Evolutionary conservation across 1,284 basidiomycete species (phyloP), one percentile per base, ranked within the genome.

Genomic region (Ceratobasidium sp.): DNA sequence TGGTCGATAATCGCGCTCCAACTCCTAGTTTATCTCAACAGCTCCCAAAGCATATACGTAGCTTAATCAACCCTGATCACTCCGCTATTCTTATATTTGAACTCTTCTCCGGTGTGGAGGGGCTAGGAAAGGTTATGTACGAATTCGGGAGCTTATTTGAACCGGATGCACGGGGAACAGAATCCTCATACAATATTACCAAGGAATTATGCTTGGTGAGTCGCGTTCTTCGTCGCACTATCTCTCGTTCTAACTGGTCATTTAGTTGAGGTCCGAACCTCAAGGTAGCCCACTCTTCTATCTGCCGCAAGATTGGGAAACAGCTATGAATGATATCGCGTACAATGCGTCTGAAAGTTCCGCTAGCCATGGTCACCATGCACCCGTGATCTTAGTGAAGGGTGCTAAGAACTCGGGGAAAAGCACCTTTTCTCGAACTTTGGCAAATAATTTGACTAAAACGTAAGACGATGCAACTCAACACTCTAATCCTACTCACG

Each of bases 371-470:
- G 80, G 81, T 2, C 63, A 79, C 4, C 80, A 81, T 2, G 83
- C 86, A 0, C 80, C 83, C 3, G 82, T 88, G 0, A 85, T 85
- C 80, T 83, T 98, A 0, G 89, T 99, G 20, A 94, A 93, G 82
- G 97, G 97, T 0, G 89, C 93, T 0, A 97, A 95, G 84, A 93
- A 95, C 73, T 89, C 91, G 10, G 97, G 97, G 0, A 99, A 99
- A 85, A 97, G 95, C 80, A 94, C 95, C 0, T 92, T 98, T 81
- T 91, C 94, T 0, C 88, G 94, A 66, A 91, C 91, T 4, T 83
- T 95, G 1, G 84, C 94, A n/a, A 97, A 98, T 83, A 86, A 86
- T 6, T 86, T 98, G 26, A 84, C 94, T 13, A 85, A 84, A 39
- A 86, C 86, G 90, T 92, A 82, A 80, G 87, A 86, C 23, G 10